phyloP scores from a whole-genome alignment of 2,329 filamentous ascomycete species.

The Fonsecaea monophora region DNA sequence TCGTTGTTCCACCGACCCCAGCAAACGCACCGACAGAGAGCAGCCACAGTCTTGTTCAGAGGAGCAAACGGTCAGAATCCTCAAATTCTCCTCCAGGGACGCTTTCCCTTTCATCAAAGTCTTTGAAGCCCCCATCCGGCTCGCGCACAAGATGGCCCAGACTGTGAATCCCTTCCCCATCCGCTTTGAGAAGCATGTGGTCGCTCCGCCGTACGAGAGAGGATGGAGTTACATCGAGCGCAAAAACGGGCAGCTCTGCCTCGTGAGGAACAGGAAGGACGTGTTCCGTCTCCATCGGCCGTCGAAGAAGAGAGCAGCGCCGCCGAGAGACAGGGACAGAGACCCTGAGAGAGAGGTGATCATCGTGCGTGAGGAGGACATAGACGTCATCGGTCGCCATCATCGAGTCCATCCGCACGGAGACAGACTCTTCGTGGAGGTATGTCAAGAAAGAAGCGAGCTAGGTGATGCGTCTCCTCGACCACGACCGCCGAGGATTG shows the following conservation, averaged over 20 bases:
- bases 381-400: background rate
- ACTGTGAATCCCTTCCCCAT: background rate
- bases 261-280: conserved; percentile 17
- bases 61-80: conserved; percentile 16
- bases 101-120: conserved; percentile 4
- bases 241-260: background rate
- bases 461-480: background rate
- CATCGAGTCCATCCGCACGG: background rate
- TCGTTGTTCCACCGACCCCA: conserved; percentile 19
- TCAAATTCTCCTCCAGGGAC: conserved; percentile 11
- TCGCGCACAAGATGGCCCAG: background rate
- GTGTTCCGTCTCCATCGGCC: background rate
- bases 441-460: background rate
- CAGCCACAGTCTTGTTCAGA: background rate
- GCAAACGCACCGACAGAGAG: conserved; percentile 16
- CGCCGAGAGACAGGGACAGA: background rate
- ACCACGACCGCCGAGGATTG: conserved; percentile 5
- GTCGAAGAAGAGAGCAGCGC: conserved; percentile 4
- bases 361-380: background rate
- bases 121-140: conserved; percentile 1
- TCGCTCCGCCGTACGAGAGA: conserved; percentile 6
- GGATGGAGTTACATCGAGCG: conserved; percentile 13
- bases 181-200: conserved; percentile 5
- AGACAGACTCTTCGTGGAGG: conserved; percentile 9
- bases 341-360: background rate